Conservation (phyloP, 352 stramenopile genomes). For the Phytophthora fragariae region DNA sequence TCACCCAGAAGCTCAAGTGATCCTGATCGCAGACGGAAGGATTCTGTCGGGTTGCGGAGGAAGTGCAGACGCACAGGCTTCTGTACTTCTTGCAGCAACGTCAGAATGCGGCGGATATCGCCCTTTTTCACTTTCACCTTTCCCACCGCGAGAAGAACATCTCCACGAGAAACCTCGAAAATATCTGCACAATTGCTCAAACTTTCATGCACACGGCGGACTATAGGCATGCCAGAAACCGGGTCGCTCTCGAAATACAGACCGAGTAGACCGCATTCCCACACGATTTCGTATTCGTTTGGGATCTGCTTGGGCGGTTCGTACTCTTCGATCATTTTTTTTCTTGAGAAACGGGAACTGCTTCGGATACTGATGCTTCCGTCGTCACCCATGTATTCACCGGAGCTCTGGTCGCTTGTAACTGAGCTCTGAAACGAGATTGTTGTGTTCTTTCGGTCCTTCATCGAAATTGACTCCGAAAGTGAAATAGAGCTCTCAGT, state of each 20-base stretch:
- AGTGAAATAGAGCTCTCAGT: conserved; percentile 59
- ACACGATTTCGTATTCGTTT: conserved; percentile 90
- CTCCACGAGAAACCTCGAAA: conserved; percentile 82
- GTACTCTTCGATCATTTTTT: conserved; percentile 69
- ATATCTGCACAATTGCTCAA: conserved; percentile 89
- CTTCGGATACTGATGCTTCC: conserved; percentile 51
- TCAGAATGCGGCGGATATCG: conserved; percentile 81
- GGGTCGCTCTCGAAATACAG: conserved; percentile 89
- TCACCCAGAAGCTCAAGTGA: conserved; percentile 80
- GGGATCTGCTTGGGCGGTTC: conserved; percentile 70
- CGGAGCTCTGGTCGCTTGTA: conserved; percentile 62
- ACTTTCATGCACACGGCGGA: conserved; percentile 87
- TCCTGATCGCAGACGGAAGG: conserved; percentile 69
- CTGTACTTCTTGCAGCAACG: conserved; percentile 81
- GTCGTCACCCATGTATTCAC: conserved; percentile 50
- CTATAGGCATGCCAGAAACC: conserved; percentile 83
- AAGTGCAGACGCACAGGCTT: conserved; percentile 85
- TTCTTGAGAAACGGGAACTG: conserved; percentile 61
- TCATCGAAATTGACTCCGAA: conserved; percentile 56
- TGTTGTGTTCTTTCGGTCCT: conserved; percentile 58
- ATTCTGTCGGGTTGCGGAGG: conserved; percentile 75
- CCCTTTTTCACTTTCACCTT: conserved; percentile 83
- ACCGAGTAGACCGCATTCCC: conserved; percentile 83
- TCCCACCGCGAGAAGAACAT: conserved; percentile 80
- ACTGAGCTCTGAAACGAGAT: conserved; percentile 64